Base-by-base conservation (phyloP, 495 filamentous ascomycete genomes). In the Hypoxylon fragiforme region DNA sequence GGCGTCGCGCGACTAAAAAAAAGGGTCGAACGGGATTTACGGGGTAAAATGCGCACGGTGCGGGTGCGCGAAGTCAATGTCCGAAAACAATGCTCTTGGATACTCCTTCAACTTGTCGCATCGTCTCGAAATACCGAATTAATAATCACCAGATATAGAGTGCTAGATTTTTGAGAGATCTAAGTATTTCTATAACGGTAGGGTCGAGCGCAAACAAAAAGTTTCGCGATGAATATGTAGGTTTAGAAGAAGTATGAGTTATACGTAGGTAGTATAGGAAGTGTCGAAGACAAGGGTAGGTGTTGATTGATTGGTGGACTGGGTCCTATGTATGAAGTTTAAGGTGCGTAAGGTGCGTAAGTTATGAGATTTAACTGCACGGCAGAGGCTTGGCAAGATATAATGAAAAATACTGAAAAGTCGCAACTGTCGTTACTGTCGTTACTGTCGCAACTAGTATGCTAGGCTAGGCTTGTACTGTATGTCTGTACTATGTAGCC, bases 71-170 rank as follows among this genome's bases (percentile, higher is more conserved):
- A 57, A 16, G 40, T 38, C 46, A 61, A 51, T 55, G 50, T 55
- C 57, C 57, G 41, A 55, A 50, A 61, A 61, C 41, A 51, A 55
- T 51, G 40, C 30, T 61, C 36, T 51, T 55, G 14, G 36, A 46
- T 26, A 61, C 24, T 16, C 26, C 43, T 19, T 21, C 31, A 31
- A 36, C 37, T 62, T 11, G 52, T 62, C 58, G 58, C 58, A 52
- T 56, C 37, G 31, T 47, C 38, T 44, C n/a, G 42, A 52, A 38
- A 14, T 28, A 14, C 31, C 38, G n/a, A 31, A 18, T 47, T 28
- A 51, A 39, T n/a, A n/a, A 52, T 55, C 41, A 36, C 41, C 18
- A 34, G 7, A 16, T 51, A 47, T 28, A 9, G 24, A 28, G 24
- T 28, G 24, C 4, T n/a, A n/a, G n/a, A n/a, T n/a, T n/a, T n/a